phyloP scores from a whole-genome alignment of 2,329 filamentous ascomycete genomes.

The Paracamarosporium sp. region DNA sequence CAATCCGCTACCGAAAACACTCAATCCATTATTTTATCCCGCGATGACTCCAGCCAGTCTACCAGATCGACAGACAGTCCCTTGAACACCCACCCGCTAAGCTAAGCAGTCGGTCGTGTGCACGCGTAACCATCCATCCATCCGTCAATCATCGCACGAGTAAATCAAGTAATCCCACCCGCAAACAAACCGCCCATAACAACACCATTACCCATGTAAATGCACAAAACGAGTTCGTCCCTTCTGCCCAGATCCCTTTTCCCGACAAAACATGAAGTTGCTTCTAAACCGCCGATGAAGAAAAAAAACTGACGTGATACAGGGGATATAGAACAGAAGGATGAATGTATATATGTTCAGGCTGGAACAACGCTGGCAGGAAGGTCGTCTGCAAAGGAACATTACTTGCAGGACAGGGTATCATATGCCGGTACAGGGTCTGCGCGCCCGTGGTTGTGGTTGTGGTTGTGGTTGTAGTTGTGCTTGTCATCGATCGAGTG shows the following conservation, averaged over 20 bases:
- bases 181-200: too few relatives aligned
- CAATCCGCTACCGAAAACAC: too few relatives aligned
- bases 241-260: neutral
- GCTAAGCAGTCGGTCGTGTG: too few relatives aligned
- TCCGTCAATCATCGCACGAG: too few relatives aligned
- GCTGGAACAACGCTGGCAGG: neutral
- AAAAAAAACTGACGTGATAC: neutral
- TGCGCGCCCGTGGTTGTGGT: neutral
- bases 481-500: neutral
- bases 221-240: neutral
- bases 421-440: conserved; percentile 6
- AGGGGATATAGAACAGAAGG: conserved; percentile 8
- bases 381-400: conserved; percentile 2
- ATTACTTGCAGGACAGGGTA: conserved; percentile 14
- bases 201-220: conserved; percentile 1
- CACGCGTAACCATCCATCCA: too few relatives aligned
- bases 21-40: too few relatives aligned
- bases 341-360: conserved; percentile 2
- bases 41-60: too few relatives aligned
- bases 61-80: too few relatives aligned
- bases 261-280: neutral
- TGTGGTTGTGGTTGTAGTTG: neutral
- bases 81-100: too few relatives aligned
- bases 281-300: neutral
- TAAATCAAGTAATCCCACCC: too few relatives aligned